These are phyloP conservation scores for Talaromyces verruculosus DNA, from an alignment of 2,329 filamentous ascomycete species.

Conservation along the genomic window DNA sequence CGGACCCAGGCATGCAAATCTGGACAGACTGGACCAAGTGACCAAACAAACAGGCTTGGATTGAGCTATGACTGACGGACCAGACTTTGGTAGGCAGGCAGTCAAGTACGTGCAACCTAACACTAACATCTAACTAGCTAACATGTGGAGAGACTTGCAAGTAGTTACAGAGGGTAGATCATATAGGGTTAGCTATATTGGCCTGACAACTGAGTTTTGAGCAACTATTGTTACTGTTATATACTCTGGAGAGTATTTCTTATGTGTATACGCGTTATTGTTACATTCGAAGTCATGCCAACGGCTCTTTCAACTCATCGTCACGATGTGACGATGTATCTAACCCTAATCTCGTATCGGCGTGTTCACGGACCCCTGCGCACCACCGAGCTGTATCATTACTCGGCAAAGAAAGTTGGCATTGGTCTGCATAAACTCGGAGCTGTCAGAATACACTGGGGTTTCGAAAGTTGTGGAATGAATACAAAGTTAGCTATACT, in stretches of 20 bases:
- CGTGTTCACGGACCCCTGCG: neutral
- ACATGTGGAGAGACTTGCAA: neutral
- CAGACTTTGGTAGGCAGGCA: neutral
- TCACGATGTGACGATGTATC: neutral
- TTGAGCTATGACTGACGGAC: neutral
- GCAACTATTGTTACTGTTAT: neutral
- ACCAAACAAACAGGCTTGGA: neutral
- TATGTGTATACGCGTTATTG: neutral
- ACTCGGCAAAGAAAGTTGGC: neutral
- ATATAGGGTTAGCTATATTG: neutral
- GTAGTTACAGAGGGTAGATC: neutral
- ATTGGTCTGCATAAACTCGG: neutral
- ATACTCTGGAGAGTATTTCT: neutral
- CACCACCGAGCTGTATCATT: neutral
- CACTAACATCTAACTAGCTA: conserved; percentile 1
- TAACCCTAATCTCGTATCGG: neutral
- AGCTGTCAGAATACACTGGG: neutral
- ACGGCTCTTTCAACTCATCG: neutral
- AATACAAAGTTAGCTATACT: neutral
- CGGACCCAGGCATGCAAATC: neutral
- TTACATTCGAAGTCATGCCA: neutral
- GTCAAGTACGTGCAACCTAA: neutral
- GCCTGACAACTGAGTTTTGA: neutral
- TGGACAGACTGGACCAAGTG: neutral
- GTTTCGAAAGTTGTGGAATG: neutral